Evolutionary conservation across 441 rosid genomes (phyloP).

Genomic region (Eutrema salsugineum): DNA sequence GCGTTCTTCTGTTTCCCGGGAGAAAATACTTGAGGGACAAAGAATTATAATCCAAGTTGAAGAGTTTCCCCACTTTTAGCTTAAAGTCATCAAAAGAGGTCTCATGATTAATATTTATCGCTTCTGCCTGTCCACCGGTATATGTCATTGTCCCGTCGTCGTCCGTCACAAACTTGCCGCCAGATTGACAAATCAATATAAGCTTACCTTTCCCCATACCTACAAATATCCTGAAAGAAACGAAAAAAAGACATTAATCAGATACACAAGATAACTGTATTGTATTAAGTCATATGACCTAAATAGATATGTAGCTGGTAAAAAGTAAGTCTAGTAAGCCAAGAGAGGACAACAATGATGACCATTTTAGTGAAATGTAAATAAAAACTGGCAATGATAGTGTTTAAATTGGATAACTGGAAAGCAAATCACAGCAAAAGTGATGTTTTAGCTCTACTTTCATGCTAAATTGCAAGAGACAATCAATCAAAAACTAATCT

Average conservation of each 20-base stretch:
- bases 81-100: constrained; percentile 68
- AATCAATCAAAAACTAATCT: background rate
- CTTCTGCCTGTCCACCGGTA: constrained; percentile 87
- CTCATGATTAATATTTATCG: constrained; percentile 64
- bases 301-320: background rate
- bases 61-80: constrained; percentile 66
- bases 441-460: background rate
- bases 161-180: constrained; percentile 65
- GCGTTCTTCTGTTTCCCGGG: constrained; percentile 73
- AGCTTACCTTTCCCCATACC: constrained; percentile 83
- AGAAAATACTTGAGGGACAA: constrained; percentile 86
- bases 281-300: background rate
- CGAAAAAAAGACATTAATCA: background rate
- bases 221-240: constrained; percentile 25
- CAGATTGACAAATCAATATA: constrained; percentile 80
- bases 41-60: constrained; percentile 59
- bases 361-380: background rate
- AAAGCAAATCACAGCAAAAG: background rate
- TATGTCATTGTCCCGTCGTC: constrained; percentile 70
- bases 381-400: background rate
- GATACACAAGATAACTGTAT: background rate
- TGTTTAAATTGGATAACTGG: background rate
- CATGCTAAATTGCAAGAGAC: background rate
- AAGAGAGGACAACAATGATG: background rate
- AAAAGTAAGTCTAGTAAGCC: background rate